Conservation (phyloP, 163 green algal genomes). For the Chlorella variabilis region DNA sequence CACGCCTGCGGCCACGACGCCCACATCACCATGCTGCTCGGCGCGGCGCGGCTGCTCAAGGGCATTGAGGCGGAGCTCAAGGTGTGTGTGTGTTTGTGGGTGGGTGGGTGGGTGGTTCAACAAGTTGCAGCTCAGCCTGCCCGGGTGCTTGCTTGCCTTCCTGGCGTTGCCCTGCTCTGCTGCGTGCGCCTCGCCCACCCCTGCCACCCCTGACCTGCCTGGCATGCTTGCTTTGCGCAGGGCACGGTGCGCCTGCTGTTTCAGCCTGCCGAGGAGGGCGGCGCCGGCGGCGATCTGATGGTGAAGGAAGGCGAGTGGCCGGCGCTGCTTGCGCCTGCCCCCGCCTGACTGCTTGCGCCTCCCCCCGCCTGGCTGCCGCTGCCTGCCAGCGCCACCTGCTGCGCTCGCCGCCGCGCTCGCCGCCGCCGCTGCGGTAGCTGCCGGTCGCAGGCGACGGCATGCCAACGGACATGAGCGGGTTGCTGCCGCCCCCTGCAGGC, state of each 20-base stretch:
- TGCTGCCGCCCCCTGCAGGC: slow-evolving; percentile 39
- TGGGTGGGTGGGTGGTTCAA: neutral
- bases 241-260: slow-evolving; percentile 90
- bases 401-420: too few relatives aligned
- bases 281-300: slow-evolving; percentile 84
- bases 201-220: neutral
- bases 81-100: neutral
- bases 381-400: too few relatives aligned
- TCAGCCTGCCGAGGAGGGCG: slow-evolving; percentile 96
- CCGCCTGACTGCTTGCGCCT: neutral
- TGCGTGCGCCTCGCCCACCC: too few relatives aligned
- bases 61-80: slow-evolving; percentile 50
- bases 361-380: too few relatives aligned
- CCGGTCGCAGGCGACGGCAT: too few relatives aligned
- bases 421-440: too few relatives aligned
- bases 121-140: too few relatives aligned
- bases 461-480: too few relatives aligned
- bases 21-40: slow-evolving; percentile 93
- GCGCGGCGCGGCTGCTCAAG: slow-evolving; percentile 78
- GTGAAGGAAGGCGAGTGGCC: slow-evolving; percentile 74
- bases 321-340: neutral
- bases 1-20: slow-evolving; percentile 96
- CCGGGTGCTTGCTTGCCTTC: too few relatives aligned
- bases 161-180: neutral
- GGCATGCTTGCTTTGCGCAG: slow-evolving; percentile 23